Conservation (phyloP, 176 grass and related monocot genomes). For the Panicum miliaceum region DNA sequence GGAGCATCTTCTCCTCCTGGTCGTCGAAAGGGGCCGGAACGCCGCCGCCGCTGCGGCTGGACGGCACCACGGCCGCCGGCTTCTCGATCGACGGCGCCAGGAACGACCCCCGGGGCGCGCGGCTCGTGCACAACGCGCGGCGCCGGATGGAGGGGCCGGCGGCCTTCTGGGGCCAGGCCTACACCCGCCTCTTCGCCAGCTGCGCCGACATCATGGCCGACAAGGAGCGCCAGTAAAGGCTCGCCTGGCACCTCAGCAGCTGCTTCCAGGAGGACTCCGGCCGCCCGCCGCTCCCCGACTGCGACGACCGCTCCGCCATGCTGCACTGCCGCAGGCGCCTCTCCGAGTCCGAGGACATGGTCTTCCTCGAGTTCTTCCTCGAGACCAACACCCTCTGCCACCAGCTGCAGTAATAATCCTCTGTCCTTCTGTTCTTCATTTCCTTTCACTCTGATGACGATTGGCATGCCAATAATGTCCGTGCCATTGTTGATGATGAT, state of each 20-base stretch:
- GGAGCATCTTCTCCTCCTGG: constrained; percentile 38
- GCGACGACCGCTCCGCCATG: constrained; percentile 47
- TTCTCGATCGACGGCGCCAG: constrained; percentile 48
- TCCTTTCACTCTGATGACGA: not conserved
- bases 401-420: constrained; percentile 56
- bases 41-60: not conserved
- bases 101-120: constrained; percentile 27
- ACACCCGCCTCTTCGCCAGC: constrained; percentile 61
- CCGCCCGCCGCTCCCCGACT: constrained; percentile 49
- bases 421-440: not conserved
- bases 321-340: constrained; percentile 57
- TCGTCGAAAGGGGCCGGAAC: not conserved
- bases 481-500: not conserved
- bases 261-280: constrained; percentile 88
- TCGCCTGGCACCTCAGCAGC: constrained; percentile 70
- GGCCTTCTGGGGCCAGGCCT: constrained; percentile 68
- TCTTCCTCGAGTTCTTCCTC: constrained; percentile 79
- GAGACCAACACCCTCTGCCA: constrained; percentile 75
- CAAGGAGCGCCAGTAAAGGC: constrained; percentile 57
- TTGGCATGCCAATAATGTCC: not conserved
- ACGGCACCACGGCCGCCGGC: not conserved
- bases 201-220: constrained; percentile 68
- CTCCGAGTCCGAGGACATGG: constrained; percentile 57
- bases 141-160: constrained; percentile 39
- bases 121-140: constrained; percentile 58